Conservation (phyloP, 768 basidiomycete species). For the Leccinum pellstonianum region DNA sequence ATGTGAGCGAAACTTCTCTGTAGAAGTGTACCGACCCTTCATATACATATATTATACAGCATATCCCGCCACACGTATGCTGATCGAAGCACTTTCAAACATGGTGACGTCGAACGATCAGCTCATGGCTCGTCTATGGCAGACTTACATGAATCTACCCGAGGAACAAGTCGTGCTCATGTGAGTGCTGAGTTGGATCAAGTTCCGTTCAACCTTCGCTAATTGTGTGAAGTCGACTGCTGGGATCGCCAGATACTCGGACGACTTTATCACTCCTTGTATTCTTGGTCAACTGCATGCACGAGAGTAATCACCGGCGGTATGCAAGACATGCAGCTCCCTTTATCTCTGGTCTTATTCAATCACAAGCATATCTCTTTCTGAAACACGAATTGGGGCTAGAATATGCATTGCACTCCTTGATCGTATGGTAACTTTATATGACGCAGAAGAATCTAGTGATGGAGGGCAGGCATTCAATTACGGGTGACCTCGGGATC, state of each 20-base stretch:
- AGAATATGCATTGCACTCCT: constrained; percentile 68
- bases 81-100: constrained; percentile 82
- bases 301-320: constrained; percentile 55
- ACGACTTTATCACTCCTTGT: constrained; percentile 63
- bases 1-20: constrained; percentile 41
- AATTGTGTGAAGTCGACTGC: constrained; percentile 44
- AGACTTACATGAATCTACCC: constrained; percentile 59
- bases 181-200: constrained; percentile 43
- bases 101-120: constrained; percentile 71
- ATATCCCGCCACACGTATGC: constrained; percentile 57
- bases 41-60: constrained; percentile 40
- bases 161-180: constrained; percentile 75
- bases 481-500: constrained; percentile 52
- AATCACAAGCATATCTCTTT: constrained; percentile 44
- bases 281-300: constrained; percentile 70
- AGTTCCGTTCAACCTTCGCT: background rate
- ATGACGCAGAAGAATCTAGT: constrained; percentile 63
- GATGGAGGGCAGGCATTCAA: constrained; percentile 72
- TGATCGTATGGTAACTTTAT: constrained; percentile 67
- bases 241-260: constrained; percentile 63
- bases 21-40: background rate
- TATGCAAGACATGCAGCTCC: constrained; percentile 35
- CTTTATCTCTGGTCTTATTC: constrained; percentile 9
- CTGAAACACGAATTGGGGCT: constrained; percentile 52
- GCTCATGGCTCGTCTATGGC: constrained; percentile 60